Percentiles rank a stretch among this genome's conserved stretches.
These are phyloP conservation scores for Benincasa hispida DNA, from an alignment of 306 rosid species.

Conservation along the genomic window DNA sequence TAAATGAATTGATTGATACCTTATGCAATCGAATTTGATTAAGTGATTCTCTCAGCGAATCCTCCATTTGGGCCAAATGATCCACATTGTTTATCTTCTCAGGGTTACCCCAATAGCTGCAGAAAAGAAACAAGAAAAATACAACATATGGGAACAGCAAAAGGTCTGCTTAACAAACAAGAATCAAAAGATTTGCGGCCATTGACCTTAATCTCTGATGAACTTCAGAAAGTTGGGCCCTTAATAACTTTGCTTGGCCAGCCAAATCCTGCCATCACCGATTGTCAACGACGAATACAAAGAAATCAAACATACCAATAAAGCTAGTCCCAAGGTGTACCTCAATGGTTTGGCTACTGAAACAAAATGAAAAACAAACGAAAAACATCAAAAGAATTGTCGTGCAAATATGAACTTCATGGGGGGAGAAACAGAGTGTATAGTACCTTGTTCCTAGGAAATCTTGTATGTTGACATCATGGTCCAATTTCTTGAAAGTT, in stretches of 20 bases:
- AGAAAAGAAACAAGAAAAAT: constrained; percentile 14
- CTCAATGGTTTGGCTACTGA: constrained; percentile 74
- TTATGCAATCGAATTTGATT: constrained; percentile 47
- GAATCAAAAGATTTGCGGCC: neutral
- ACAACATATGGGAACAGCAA: constrained; percentile 8
- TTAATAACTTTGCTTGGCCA: constrained; percentile 35
- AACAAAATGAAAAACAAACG: constrained; percentile 11
- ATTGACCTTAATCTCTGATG: constrained; percentile 62
- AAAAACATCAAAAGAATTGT: neutral
- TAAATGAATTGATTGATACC: constrained; percentile 29
- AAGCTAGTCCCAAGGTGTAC: constrained; percentile 20
- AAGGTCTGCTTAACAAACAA: neutral
- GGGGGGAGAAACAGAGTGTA: neutral
- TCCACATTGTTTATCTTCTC: constrained; percentile 58
- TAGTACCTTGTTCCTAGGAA: constrained; percentile 50
- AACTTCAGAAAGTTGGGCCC: constrained; percentile 40
- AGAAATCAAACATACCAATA: neutral
- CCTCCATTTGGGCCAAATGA: constrained; percentile 64
- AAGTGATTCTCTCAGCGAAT: constrained; percentile 61
- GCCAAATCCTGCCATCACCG: constrained; percentile 38
- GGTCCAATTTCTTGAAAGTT: constrained; percentile 74
- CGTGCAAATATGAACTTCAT: neutral
- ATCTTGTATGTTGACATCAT: constrained; percentile 65
- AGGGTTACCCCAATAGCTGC: constrained; percentile 52
- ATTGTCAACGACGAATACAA: neutral